These are phyloP conservation scores for Syzygium aromaticum DNA, from an alignment of 345 rosid species.

Conservation along the genomic window DNA sequence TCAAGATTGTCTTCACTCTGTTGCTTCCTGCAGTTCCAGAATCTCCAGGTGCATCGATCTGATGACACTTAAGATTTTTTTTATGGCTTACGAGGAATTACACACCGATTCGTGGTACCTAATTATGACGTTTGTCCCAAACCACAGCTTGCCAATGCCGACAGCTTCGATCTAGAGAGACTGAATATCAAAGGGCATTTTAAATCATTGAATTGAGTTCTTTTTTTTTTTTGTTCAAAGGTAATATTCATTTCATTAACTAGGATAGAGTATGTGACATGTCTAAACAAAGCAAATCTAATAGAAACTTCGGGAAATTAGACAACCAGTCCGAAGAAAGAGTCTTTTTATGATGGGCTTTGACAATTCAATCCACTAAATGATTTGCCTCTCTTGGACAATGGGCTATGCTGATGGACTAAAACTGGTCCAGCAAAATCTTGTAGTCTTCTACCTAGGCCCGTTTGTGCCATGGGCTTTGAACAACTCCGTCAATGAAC, in stretches of 20 bases:
- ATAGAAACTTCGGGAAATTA: background rate
- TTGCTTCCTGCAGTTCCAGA: background rate
- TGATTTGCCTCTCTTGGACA: background rate
- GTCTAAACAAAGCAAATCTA: background rate
- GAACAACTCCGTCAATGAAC: background rate
- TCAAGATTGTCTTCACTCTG: background rate
- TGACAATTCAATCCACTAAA: background rate
- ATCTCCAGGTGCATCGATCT: background rate
- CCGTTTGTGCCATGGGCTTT: background rate
- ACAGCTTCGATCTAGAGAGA: background rate
- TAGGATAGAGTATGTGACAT: background rate
- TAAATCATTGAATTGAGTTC: background rate
- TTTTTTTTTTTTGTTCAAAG: background rate
- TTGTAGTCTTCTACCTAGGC: background rate
- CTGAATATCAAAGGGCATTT: background rate
- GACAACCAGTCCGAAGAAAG: background rate
- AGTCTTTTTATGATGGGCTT: background rate
- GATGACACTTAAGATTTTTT: background rate
- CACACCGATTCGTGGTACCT: background rate
- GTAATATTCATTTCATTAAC: background rate
- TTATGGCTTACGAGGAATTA: background rate
- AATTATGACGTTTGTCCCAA: background rate
- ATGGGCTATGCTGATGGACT: background rate
- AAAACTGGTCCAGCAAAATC: background rate
- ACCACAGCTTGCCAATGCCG: background rate